Evolutionary conservation across 768 basidiomycete genomes (phyloP), one percentile per base, ranked within the genome.

Genomic region (Lactarius psammicola): DNA sequence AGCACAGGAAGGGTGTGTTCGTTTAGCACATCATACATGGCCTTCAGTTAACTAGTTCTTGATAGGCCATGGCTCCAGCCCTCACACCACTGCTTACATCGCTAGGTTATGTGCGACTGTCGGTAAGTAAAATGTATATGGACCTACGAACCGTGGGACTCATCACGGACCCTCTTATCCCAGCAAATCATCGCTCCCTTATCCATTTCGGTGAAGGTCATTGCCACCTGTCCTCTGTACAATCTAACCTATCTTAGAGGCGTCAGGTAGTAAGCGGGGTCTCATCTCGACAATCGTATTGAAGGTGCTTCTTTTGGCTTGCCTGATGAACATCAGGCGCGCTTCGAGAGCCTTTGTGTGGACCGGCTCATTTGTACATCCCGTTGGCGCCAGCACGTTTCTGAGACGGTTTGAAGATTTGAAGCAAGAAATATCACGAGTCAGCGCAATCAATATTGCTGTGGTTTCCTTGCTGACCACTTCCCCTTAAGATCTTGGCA

Each of bases 371-470:
- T 53, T 20, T 49, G 58, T 15, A 17, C 44, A 18, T 42, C 65
- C 10, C 20, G n/a, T 6, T 66, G 65, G 65, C 60, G 56, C 17
- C 58, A 66, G 56, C 13, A 53, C 31, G 51, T 66, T 30, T 53
- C 60, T 3, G 56, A 58, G 1, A 66, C 56, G 3, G 38, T 58
- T n/a, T 20, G 65, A 42, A 34, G 56, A 66, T 10, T 10, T 62
- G 11, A 34, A 42, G 31, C 46, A 51, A 5, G 20, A 20, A 8
- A 51, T 54, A 38, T 17, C 53, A 26, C 44, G 36, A 56, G 65
- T 62, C 34, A 44, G 65, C 26, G 9, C 9, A 34, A 40, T 34
- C 23, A 18, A 18, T 40, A 18, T 20, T 10, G 6, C 15, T 20
- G 15, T 20, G 18, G 20, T 17, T 30, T 58, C 1, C 26, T 28